Evolutionary conservation across 2,329 filamentous ascomycete genomes (phyloP), one percentile per base, ranked within the genome.

Genomic region (Talaromyces islandicus): DNA sequence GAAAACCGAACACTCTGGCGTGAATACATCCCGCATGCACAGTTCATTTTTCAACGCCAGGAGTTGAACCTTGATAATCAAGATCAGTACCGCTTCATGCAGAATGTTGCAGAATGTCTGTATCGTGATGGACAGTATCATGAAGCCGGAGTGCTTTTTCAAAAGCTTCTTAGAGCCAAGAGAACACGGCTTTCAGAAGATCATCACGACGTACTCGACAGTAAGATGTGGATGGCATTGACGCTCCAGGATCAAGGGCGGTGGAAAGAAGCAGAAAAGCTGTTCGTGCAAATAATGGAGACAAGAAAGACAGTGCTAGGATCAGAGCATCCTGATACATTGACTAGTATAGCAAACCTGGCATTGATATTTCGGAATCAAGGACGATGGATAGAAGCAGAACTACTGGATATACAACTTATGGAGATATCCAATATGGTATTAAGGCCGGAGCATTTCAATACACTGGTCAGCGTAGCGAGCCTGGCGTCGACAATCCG

Each of bases 21-120:
- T 61, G 60, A 43, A 41, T 73, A 72, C 62, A 46, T 75, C 25
- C 68, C 71, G 38, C 71, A 75, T 63, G 68, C 65, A 43, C 60
- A 25, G 38, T 57, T 32, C 27, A 58, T 59, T 52, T 53, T 54
- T 21, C 17, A 14, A 41, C n/a, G 52, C 7, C 38, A 4, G 48
- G 46, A 38, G n/a, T 59, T 46, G 4, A 1, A 17, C 4, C n/a
- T 9, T 41, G 17, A 46, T 9, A 29, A 2, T 7, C 14, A 32
- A 4, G 12, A 29, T 14, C 38, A 29, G 9, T 5, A 9, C 3
- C 2, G 11, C 19, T 43, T 58, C 6, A 14, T 43, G 21, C 30
- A 43, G 19, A 58, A 24, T 14, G 25, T 58, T n/a, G 56, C 21
- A 19, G 25, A 30, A 12, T 58, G 50, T 43, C 30, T 57, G 25